Evolutionary conservation across 2,329 filamentous ascomycete species (phyloP), one percentile per base, ranked within the genome.

Genomic region (Colletotrichum caudatum): DNA sequence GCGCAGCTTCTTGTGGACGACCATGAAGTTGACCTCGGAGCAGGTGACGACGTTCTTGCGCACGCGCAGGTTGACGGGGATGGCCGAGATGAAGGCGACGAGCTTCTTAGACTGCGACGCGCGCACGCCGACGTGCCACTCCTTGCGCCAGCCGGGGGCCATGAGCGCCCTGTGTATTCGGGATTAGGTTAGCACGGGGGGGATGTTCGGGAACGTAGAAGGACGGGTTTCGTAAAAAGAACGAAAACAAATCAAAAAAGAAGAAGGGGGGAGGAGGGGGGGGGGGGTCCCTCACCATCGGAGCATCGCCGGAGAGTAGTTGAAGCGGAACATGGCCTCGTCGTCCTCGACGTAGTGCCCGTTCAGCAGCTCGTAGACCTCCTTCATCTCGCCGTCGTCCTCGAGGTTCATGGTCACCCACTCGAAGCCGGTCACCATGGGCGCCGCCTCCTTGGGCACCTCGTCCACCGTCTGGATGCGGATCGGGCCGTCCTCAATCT

Each of bases 341-440:
- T 94, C 93, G 80, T 99, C 96, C 84, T 99, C 96, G 71, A 99
- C 96, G 76, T 98, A 99, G 83, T 99, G 96, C 66, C 94, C 93
- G 75, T 93, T 94, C 70, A 99, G 86, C 75, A 99, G 85, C 76
- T 97, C 93, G 82, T 95, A 97, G 8, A 99, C 91, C 84, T 99
- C 96, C 77, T 94, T 90, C 74, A 98, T 87, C 85, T 93, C 92
- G 46, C 87, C 88, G 59, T 94, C 91, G 76, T 94, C 89, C 29
- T 89, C 91, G 76, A 99, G 84, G 80, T 99, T 94, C 82, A 99
- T 90, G 18, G 93, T 94, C 58, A 94, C 92, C 96, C 96, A 99
- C 81, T 98, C 94, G 79, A 98, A 99, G 9, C 94, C 94, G 26
- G 92, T 89, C 4, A 96, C 77, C 76, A 99, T 86, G 59, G 90